phyloP scores from a whole-genome alignment of 352 stramenopile species.

The Phytophthora ramorum region DNA sequence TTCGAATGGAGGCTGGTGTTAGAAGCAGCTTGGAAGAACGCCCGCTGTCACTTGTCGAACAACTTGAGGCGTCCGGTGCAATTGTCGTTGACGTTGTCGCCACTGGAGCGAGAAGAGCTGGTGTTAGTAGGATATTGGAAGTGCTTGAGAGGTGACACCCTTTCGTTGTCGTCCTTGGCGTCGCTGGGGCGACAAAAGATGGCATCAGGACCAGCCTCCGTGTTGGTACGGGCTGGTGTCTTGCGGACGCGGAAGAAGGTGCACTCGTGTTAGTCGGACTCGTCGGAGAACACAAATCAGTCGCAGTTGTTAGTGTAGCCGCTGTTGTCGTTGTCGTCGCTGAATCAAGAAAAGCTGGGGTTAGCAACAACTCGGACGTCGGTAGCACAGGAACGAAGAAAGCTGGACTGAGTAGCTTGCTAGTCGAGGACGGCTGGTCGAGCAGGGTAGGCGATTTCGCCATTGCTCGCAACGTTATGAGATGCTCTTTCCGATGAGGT shows the following conservation, averaged over 20 bases:
- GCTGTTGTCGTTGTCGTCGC: not conserved
- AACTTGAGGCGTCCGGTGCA: not conserved
- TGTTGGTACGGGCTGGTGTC: not conserved
- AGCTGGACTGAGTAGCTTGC: slow-evolving; percentile 6
- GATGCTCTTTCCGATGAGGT: not conserved
- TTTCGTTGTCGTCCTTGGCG: not conserved
- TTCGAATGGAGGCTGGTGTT: slow-evolving; percentile 5
- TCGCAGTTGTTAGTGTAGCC: not conserved
- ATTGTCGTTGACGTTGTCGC: not conserved
- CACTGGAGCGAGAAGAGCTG: not conserved
- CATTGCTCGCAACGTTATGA: not conserved
- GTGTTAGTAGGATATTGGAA: not conserved
- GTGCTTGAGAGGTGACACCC: not conserved
- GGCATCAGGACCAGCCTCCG: not conserved
- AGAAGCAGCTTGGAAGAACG: slow-evolving; percentile 2
- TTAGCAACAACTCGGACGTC: not conserved
- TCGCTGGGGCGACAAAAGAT: not conserved
- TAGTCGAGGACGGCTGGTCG: not conserved
- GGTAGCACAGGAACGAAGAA: not conserved
- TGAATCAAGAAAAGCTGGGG: slow-evolving; percentile 2
- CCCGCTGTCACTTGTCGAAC: not conserved
- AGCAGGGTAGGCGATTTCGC: not conserved
- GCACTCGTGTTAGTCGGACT: not conserved
- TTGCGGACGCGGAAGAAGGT: not conserved
- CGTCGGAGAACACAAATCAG: not conserved